phyloP scores from a whole-genome alignment of 805 yeast species.

The Candida mattraensis region DNA sequence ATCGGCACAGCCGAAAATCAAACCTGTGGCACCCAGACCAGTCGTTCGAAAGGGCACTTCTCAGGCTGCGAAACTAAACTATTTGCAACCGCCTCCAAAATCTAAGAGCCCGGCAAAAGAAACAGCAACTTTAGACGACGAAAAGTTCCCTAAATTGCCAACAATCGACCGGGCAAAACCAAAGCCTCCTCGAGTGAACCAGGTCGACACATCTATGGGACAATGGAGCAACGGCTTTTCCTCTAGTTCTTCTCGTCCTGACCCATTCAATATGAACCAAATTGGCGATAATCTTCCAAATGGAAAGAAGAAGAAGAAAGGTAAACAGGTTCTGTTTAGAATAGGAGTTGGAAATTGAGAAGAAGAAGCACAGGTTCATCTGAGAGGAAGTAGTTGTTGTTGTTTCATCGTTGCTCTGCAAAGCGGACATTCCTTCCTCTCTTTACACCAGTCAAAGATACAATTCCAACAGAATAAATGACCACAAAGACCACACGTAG shows the following conservation, averaged over 20 bases:
- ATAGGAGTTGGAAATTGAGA: constrained; percentile 41
- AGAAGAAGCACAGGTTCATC: constrained; percentile 25
- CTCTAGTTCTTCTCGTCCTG: constrained; percentile 9
- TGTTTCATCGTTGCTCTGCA: constrained; percentile 72
- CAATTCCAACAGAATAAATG: constrained; percentile 94
- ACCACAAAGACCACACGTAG: constrained; percentile 87
- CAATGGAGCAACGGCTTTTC: constrained; percentile 32
- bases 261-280: constrained; percentile 22
- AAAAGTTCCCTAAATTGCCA: constrained; percentile 38
- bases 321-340: constrained; percentile 53
- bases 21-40: constrained; percentile 7
- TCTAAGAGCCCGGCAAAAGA: not conserved
- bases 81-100: constrained; percentile 9
- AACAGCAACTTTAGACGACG: constrained; percentile 14
- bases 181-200: constrained; percentile 60
- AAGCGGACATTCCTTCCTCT: constrained; percentile 85
- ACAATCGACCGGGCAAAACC: constrained; percentile 42
- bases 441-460: constrained; percentile 85
- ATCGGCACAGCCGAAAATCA: too few relatives aligned
- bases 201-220: constrained; percentile 34
- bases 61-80: constrained; percentile 14
- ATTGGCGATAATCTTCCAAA: constrained; percentile 22
- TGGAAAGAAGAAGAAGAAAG: constrained; percentile 44
- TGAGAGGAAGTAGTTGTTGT: constrained; percentile 61
- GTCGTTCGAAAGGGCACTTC: constrained; percentile 13